Evolutionary conservation across 192 early-diverging fungal genomes (phyloP).

Genomic region (Funneliformis geosporum): DNA sequence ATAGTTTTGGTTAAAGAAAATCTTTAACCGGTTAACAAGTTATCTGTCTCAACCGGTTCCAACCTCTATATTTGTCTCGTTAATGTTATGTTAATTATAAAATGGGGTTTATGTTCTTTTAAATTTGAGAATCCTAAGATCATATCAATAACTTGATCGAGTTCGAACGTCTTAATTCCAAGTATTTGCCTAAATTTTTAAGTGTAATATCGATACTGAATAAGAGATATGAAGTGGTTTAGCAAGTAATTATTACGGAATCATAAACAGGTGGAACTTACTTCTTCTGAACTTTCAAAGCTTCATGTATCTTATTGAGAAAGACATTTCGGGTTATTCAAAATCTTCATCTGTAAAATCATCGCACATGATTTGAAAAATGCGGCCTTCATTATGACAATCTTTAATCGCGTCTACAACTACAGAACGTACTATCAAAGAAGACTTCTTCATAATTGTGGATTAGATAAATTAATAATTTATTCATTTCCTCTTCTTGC

Average conservation of each 20-base stretch:
- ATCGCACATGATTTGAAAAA: not conserved
- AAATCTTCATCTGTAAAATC: not conserved
- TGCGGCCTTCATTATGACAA: not conserved
- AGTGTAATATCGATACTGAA: not conserved
- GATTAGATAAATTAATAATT: too few species aligned
- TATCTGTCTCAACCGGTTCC: too few species aligned
- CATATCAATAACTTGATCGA: not conserved
- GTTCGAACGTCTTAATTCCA: not conserved
- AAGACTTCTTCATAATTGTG: too few species aligned
- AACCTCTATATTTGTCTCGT: conserved; percentile 22
- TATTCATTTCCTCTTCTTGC: too few species aligned
- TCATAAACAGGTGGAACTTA: not conserved
- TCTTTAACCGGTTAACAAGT: too few species aligned
- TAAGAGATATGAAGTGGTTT: not conserved
- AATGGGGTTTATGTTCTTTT: not conserved
- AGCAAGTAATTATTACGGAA: not conserved
- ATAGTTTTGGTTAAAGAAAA: too few species aligned
- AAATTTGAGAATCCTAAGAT: not conserved
- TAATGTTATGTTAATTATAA: conserved; percentile 24
- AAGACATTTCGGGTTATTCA: not conserved
- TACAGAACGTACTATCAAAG: not conserved
- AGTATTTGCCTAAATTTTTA: conserved; percentile 2
- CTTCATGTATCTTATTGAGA: not conserved
- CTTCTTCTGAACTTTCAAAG: conserved; percentile 9
- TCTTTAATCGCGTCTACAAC: not conserved